Evolutionary conservation across 2,329 filamentous ascomycete genomes (phyloP), one percentile per base, ranked within the genome.

Genomic region (Calonectria fujianensis): DNA sequence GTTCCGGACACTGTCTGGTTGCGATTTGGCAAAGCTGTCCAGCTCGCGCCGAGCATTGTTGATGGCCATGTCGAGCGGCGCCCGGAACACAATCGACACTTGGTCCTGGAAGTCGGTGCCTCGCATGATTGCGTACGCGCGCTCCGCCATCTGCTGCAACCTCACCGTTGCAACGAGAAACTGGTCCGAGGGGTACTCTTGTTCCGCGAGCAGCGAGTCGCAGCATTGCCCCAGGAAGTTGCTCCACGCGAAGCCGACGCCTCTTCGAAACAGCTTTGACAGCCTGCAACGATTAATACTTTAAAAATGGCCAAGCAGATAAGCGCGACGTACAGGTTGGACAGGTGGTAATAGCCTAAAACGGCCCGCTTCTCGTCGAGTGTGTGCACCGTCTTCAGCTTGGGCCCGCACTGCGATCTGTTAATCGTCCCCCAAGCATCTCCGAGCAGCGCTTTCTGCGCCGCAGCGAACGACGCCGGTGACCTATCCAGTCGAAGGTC

Each of bases 261-360:
- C 79, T n/a, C 84, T 81, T 37, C 83, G 81, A 52, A 86, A 85
- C 1, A 85, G 70, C 0, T 76, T 65, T 0, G 84, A 77, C 3
- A 81, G 75, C 35, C 78, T 83, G 48, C 4, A 9, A 9, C 6
- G n/a, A 32, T 52, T 31, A 54, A 51, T 18, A 29, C 20, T 16
- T n/a, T 3, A 48, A 48, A n/a, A 48, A 45, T 2, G 39, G 11
- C 13, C 14, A 45, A 45, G 9, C 4, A 32, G n/a, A 9, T 4
- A n/a, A 20, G 6, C 6, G 24, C 10, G 18, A 48, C 45, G 45
- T 77, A 84, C 84, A 85, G 61, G 0, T 83, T 84, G 8, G 82
- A 81, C 2, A 85, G 65, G 31, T 87, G 87, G 51, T 85, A 88
- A 65, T 83, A 82, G 0, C 86, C 87, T 0, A 88, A 75, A 3